Percentiles rank a stretch among this genome's conserved stretches.
Conservation (phyloP, 352 stramenopile genomes). For the Globisporangium barbulae region DNA sequence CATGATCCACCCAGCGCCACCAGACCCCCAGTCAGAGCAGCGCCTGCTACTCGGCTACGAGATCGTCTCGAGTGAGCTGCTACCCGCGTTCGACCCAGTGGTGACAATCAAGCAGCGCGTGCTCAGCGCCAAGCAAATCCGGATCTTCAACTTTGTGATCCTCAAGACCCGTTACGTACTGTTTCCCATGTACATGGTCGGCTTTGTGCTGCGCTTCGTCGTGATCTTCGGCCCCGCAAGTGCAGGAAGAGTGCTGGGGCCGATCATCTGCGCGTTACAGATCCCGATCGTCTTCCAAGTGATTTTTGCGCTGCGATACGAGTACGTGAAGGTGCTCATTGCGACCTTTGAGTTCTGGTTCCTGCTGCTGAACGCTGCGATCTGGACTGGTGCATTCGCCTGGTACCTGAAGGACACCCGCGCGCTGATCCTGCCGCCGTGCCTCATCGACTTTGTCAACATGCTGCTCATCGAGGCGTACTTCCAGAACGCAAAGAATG, state of each 20-base stretch:
- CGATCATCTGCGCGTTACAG: conserved; percentile 10
- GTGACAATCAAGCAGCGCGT: conserved; percentile 10
- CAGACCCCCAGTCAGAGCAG: background rate
- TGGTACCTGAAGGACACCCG: conserved; percentile 11
- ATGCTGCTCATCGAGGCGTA: conserved; percentile 19
- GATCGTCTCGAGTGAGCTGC: conserved; percentile 5
- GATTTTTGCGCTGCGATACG: conserved; percentile 11
- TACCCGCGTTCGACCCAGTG: conserved; percentile 2
- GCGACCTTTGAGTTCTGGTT: conserved; percentile 19
- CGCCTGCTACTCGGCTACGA: conserved; percentile 4
- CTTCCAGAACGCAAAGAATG: conserved; percentile 12
- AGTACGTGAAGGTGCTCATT: conserved; percentile 12
- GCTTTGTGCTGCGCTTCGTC: conserved; percentile 3
- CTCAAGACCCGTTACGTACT: background rate
- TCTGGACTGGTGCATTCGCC: conserved; percentile 6
- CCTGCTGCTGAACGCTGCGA: conserved; percentile 2
- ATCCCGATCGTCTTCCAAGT: conserved; percentile 9
- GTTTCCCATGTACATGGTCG: conserved; percentile 10
- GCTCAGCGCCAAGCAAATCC: background rate
- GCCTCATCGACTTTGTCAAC: conserved; percentile 18
- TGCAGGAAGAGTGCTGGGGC: background rate
- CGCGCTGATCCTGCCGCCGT: conserved; percentile 1
- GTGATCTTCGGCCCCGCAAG: conserved; percentile 3
- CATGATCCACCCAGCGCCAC: conserved; percentile 2
- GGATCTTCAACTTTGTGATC: conserved; percentile 3